Evolutionary conservation across 495 filamentous ascomycete species (phyloP).

Genomic region (Xylaria palmicola): DNA sequence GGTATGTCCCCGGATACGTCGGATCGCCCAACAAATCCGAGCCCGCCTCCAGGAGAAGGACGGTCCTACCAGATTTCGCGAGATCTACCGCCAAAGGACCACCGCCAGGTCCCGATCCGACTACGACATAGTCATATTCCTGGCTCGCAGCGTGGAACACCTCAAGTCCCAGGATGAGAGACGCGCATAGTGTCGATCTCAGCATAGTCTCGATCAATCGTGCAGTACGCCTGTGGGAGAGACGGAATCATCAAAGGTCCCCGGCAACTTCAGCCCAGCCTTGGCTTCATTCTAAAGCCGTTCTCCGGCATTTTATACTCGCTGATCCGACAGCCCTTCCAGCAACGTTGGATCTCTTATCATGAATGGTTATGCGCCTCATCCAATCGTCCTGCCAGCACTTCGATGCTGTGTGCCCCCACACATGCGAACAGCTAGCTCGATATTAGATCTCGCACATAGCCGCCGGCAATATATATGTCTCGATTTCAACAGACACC

Average conservation of each 20-base stretch:
- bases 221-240: background rate
- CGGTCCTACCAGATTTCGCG: constrained; percentile 52
- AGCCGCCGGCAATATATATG: constrained; percentile 9
- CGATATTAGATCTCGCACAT: background rate
- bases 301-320: background rate
- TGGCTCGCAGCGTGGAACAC: constrained; percentile 17
- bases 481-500: background rate
- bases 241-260: background rate
- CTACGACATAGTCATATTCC: constrained; percentile 58
- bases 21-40: constrained; percentile 48
- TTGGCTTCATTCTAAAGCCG: no score
- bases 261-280: background rate
- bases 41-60: constrained; percentile 60
- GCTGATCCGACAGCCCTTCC: background rate
- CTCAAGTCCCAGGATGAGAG: background rate
- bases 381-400: background rate
- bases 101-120: constrained; percentile 59
- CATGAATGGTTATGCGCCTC: background rate
- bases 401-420: background rate
- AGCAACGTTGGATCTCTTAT: background rate
- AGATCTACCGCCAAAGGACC: constrained; percentile 56
- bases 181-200: background rate
- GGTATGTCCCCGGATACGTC: constrained; percentile 4
- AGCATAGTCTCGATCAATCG: background rate
- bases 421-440: background rate